Conservation (phyloP, 495 filamentous ascomycete genomes). For the Hyaloscypha bicolor region DNA sequence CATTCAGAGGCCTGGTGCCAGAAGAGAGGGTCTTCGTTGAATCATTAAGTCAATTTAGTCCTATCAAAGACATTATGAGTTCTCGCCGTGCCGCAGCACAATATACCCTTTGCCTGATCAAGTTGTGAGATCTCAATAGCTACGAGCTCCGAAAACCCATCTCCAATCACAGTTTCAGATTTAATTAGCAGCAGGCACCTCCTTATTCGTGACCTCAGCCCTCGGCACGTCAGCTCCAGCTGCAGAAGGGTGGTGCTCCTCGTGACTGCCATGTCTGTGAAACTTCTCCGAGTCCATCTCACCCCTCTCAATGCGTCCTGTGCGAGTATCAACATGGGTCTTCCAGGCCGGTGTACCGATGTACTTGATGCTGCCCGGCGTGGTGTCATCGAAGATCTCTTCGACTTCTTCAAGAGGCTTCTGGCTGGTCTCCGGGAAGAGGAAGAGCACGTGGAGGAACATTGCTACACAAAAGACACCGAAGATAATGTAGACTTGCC, state of each 20-base stretch:
- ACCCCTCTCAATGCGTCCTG: constrained; percentile 22
- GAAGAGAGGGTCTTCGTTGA: neutral
- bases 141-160: neutral
- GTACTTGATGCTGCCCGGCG: constrained; percentile 55
- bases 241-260: neutral
- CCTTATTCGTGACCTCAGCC: neutral
- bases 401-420: constrained; percentile 81
- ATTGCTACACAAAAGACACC: constrained; percentile 74
- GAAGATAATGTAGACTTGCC: constrained; percentile 75
- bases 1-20: neutral
- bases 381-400: constrained; percentile 61
- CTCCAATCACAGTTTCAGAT: neutral
- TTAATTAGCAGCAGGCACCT: neutral
- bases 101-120: neutral
- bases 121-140: neutral
- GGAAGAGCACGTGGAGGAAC: constrained; percentile 75
- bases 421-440: constrained; percentile 82
- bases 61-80: neutral
- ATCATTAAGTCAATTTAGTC: neutral
- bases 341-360: constrained; percentile 73
- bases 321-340: constrained; percentile 45
- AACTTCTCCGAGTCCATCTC: constrained; percentile 33
- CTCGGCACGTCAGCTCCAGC: neutral
- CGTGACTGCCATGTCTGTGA: neutral
- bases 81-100: neutral